Conservation (phyloP, 2,329 filamentous ascomycete genomes). For the Pyrenophora tritici-repentis region DNA sequence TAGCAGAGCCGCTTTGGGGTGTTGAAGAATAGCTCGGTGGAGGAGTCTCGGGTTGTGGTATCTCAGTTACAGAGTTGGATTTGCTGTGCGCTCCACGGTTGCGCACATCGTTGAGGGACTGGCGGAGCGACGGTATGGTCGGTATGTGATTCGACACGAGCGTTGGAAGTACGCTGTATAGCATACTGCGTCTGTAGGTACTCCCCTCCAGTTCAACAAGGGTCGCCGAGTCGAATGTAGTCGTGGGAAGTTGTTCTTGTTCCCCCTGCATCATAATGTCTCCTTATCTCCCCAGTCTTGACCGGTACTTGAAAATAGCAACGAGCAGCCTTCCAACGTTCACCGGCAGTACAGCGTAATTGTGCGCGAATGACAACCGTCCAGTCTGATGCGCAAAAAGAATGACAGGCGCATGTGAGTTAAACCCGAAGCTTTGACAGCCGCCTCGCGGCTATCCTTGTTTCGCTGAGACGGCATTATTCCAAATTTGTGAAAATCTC, state of each 20-base stretch:
- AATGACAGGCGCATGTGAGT: neutral
- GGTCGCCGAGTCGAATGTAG: slow-evolving; percentile 12
- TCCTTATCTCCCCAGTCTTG: slow-evolving; percentile 17
- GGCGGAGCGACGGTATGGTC: slow-evolving; percentile 56
- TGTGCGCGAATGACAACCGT: slow-evolving; percentile 3
- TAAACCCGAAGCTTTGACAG: neutral
- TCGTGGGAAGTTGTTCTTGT: neutral
- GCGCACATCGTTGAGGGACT: slow-evolving; percentile 38
- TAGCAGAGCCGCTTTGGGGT: slow-evolving; percentile 29
- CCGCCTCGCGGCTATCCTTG: slow-evolving; percentile 20
- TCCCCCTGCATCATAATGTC: slow-evolving; percentile 15
- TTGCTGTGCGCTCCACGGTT: slow-evolving; percentile 24
- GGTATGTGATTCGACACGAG: slow-evolving; percentile 59
- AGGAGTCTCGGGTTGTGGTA: slow-evolving; percentile 37
- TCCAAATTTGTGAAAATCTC: slow-evolving; percentile 14
- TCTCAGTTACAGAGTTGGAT: slow-evolving; percentile 22
- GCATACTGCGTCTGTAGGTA: slow-evolving; percentile 48
- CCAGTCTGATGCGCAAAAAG: neutral
- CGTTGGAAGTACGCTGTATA: slow-evolving; percentile 60
- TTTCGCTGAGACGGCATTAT: slow-evolving; percentile 18
- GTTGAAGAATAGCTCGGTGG: slow-evolving; percentile 45
- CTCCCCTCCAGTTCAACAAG: slow-evolving; percentile 16
- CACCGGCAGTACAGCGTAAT: neutral
- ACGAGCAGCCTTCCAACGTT: neutral
- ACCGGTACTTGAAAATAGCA: neutral